Evolutionary conservation across 495 filamentous ascomycete genomes (phyloP), one percentile per base, ranked within the genome.

Genomic region (Trichocladium antarcticum): DNA sequence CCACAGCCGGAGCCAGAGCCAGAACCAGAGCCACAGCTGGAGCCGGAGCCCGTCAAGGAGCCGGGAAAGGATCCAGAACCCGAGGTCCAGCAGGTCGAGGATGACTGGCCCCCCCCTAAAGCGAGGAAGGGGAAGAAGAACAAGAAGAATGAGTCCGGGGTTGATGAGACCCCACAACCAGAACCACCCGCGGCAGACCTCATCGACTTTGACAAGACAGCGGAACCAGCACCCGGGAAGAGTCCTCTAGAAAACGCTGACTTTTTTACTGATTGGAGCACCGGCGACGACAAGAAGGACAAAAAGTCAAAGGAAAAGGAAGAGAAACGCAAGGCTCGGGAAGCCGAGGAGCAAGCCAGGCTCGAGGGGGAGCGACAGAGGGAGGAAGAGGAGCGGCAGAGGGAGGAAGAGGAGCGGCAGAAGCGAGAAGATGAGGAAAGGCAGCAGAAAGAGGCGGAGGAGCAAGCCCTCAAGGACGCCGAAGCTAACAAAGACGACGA

Each of bases 281-380:
- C 54, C 12, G 53, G 49, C 31, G 69, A 67, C 38, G 65, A 68
- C 16, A 54, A 64, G 19, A 29, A 50, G 14, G 24, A 24, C 16
- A 42, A 60, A 55, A 66, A 66, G 43, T 47, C 66, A 15, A 60
- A 71, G 29, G 57, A 71, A 45, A 63, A 68, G 21, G 64, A 57
- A 28, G 58, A 61, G 43, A 67, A 55, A 49, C 60, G 62, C 35
- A 50, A 65, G 15, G 64, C 61, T 27, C 57, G 64, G 46, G 57
- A 61, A n/a, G 59, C 58, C 24, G 59, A 63, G 38, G 60, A 60
- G 37, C 49, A 62, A 37, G 52, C 50, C 15, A 40, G 42, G 35
- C 56, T n/a, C n/a, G 24, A 27, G 8, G 24, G 8, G 24, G 24
- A 27, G n/a, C n/a, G n/a, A n/a, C n/a, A n/a, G n/a, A n/a, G 50